Conservation (phyloP, 1,139 yeast genomes). For the Debaryomyces sp. region DNA sequence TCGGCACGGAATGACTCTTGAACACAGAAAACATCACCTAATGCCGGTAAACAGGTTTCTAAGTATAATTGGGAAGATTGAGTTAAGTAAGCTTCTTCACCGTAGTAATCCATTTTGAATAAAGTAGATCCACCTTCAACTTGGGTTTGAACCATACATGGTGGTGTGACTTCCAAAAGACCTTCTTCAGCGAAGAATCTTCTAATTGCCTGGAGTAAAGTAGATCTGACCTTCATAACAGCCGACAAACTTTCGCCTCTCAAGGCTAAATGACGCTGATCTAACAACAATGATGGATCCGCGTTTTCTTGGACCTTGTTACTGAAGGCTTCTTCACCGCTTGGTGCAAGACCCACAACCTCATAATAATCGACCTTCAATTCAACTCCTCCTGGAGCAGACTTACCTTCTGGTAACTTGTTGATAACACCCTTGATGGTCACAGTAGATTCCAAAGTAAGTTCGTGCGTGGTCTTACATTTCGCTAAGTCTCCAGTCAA, state of each 20-base stretch:
- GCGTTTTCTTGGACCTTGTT: slow-evolving; percentile 93
- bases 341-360: slow-evolving; percentile 89
- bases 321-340: slow-evolving; percentile 93
- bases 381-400: slow-evolving; percentile 98
- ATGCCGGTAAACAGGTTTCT: slow-evolving; percentile 93
- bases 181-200: slow-evolving; percentile 75
- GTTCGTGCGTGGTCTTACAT: slow-evolving; percentile 79
- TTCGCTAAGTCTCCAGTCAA: slow-evolving; percentile 89
- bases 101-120: slow-evolving; percentile 91
- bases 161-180: slow-evolving; percentile 92
- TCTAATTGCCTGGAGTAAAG: slow-evolving; percentile 73
- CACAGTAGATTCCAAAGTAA: slow-evolving; percentile 88
- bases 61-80: slow-evolving; percentile 96
- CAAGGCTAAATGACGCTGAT: slow-evolving; percentile 90
- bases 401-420: slow-evolving; percentile 91
- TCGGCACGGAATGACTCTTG: slow-evolving; percentile 99
- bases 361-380: slow-evolving; percentile 87
- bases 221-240: slow-evolving; percentile 95
- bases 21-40: slow-evolving; percentile 96
- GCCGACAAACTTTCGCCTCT: slow-evolving; percentile 95
- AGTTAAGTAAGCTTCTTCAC: slow-evolving; percentile 94
- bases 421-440: slow-evolving; percentile 77
- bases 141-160: slow-evolving; percentile 99
- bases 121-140: slow-evolving; percentile 99
- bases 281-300: slow-evolving; percentile 89